Evolutionary conservation across 306 rosid genomes (phyloP).

Genomic region (Hippophae gyantsensis): DNA sequence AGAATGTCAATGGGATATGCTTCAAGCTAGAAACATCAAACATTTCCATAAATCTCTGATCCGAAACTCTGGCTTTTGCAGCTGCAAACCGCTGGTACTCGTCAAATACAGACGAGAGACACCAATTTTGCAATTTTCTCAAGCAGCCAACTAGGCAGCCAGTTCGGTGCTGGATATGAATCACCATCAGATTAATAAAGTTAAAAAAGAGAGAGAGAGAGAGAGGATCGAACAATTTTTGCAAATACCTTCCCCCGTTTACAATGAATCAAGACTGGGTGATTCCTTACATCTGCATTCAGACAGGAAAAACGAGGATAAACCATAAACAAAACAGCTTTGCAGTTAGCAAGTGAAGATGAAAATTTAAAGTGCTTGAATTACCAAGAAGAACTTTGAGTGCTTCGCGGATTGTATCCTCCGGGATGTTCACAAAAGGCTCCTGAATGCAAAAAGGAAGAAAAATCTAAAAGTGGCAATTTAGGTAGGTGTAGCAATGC

Average conservation of each 20-base stretch:
- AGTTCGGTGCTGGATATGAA: slow-evolving; percentile 72
- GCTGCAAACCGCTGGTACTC: slow-evolving; percentile 97
- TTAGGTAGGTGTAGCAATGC: no score
- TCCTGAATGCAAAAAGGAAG: slow-evolving; percentile 44
- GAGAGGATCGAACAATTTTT: background rate
- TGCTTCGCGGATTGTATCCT: slow-evolving; percentile 81
- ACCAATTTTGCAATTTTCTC: slow-evolving; percentile 88
- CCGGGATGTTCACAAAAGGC: slow-evolving; percentile 91
- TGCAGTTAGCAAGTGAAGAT: slow-evolving; percentile 1
- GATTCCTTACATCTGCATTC: slow-evolving; percentile 77
- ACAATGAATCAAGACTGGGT: slow-evolving; percentile 88
- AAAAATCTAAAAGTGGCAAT: no score
- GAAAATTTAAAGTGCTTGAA: background rate
- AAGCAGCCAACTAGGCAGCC: slow-evolving; percentile 97
- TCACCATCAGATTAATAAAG: background rate
- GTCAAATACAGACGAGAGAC: slow-evolving; percentile 78
- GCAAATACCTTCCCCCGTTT: slow-evolving; percentile 83
- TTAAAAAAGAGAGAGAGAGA: slow-evolving; percentile 1
- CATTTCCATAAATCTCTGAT: slow-evolving; percentile 87
- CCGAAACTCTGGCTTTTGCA: slow-evolving; percentile 92
- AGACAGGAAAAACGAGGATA: slow-evolving; percentile 15
- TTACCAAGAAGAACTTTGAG: slow-evolving; percentile 88
- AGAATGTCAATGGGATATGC: slow-evolving; percentile 58
- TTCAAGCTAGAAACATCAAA: slow-evolving; percentile 78
- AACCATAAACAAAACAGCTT: slow-evolving; percentile 2